Conservation (phyloP, 78 protist genomes). For the Cavenderia fasciculata region DNA sequence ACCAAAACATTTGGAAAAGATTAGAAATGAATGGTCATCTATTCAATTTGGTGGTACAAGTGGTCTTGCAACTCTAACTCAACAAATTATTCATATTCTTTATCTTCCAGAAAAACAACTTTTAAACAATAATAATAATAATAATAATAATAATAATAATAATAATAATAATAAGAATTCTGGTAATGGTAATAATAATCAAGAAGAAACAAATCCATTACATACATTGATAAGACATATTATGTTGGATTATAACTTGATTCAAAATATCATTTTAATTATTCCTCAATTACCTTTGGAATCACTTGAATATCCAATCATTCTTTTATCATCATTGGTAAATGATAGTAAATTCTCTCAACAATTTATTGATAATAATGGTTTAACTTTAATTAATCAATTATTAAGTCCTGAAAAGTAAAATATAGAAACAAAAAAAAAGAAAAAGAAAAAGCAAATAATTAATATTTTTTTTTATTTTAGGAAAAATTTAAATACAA, state of each 20-base stretch:
- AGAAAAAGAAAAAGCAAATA: no score
- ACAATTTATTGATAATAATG: slow-evolving; percentile 42
- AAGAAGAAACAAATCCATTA: not conserved
- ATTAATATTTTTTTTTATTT: no score
- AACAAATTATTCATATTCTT: slow-evolving; percentile 12
- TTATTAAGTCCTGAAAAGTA: slow-evolving; percentile 18
- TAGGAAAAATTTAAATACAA: not conserved
- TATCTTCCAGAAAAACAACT: slow-evolving; percentile 18
- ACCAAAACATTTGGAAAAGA: slow-evolving; percentile 21
- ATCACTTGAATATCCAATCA: slow-evolving; percentile 49
- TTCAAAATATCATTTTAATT: slow-evolving; percentile 8
- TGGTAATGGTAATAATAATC: not conserved
- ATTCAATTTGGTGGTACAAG: slow-evolving; percentile 41
- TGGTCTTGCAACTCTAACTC: slow-evolving; percentile 23
- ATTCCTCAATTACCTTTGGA: slow-evolving; percentile 45
- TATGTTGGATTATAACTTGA: slow-evolving; percentile 31
- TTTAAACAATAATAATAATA: not conserved
- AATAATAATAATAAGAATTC: no score
- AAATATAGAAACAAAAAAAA: not conserved
- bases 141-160: no score
- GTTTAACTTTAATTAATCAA: not conserved
- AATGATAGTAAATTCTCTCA: slow-evolving; percentile 10
- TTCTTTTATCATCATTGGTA: slow-evolving; percentile 30
- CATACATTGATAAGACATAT: slow-evolving; percentile 32
- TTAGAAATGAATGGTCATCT: slow-evolving; percentile 55